Conservation (phyloP, 495 filamentous ascomycete species). For the Podospora conica region DNA sequence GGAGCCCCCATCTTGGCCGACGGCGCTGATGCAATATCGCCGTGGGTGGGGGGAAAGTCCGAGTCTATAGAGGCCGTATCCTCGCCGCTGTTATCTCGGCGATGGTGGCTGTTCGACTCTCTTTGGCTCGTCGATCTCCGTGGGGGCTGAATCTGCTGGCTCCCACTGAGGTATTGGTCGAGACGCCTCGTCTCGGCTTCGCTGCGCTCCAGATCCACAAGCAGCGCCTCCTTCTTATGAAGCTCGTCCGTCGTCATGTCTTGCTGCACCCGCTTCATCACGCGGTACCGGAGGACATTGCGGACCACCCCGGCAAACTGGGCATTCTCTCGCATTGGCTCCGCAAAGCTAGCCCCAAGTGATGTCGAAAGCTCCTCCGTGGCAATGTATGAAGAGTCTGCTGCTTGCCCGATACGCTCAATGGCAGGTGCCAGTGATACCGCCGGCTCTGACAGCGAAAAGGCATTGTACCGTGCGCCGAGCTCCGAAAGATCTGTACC, state of each 20-base stretch:
- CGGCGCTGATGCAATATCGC: slow-evolving; percentile 54
- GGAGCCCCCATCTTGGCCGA: slow-evolving; percentile 55
- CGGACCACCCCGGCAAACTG: slow-evolving; percentile 95
- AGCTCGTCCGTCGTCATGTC: slow-evolving; percentile 95
- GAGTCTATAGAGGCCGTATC: slow-evolving; percentile 85
- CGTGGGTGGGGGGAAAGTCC: slow-evolving; percentile 88
- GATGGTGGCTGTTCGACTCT: slow-evolving; percentile 42
- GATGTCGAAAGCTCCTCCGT: slow-evolving; percentile 83
- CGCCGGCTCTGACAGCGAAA: slow-evolving; percentile 86
- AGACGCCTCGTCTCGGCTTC: slow-evolving; percentile 88
- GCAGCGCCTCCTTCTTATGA: slow-evolving; percentile 65
- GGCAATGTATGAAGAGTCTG: slow-evolving; percentile 91
- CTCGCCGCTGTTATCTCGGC: slow-evolving; percentile 45
- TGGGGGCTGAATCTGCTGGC: slow-evolving; percentile 53
- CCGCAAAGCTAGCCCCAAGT: slow-evolving; percentile 83
- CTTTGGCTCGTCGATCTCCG: slow-evolving; percentile 58
- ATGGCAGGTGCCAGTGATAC: slow-evolving; percentile 86
- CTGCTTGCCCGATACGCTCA: slow-evolving; percentile 88
- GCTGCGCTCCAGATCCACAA: slow-evolving; percentile 80
- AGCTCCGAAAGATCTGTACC: slow-evolving; percentile 88
- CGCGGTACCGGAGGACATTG: slow-evolving; percentile 75
- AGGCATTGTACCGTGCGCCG: slow-evolving; percentile 92
- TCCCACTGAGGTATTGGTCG: slow-evolving; percentile 76
- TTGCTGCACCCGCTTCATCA: slow-evolving; percentile 90
- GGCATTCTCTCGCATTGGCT: slow-evolving; percentile 94